Percentiles rank a stretch among this genome's conserved stretches.
Conservation (phyloP, 805 yeast species). For the Pichia membranifaciens region DNA sequence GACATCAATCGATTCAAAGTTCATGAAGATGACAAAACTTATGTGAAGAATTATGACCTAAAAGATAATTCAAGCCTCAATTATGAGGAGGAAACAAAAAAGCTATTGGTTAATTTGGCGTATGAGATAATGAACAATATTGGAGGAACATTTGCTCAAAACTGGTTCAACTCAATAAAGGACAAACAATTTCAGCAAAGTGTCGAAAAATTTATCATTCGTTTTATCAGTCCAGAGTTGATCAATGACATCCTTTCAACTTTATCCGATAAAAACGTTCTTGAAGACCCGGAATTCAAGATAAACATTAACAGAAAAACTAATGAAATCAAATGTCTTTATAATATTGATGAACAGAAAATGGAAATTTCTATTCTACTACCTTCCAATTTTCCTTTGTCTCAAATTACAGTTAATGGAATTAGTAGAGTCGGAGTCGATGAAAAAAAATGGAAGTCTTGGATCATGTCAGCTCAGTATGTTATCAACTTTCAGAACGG, state of each 20-base stretch:
- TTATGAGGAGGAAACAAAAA: conserved; percentile 30
- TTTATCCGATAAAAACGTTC: conserved; percentile 24
- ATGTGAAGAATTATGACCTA: conserved; percentile 24
- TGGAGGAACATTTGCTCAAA: conserved; percentile 56
- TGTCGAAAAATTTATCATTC: conserved; percentile 58
- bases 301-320: conserved; percentile 56
- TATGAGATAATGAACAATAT: conserved; percentile 44
- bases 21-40: conserved; percentile 20
- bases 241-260: conserved; percentile 47
- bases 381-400: conserved; percentile 75
- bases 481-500: conserved; percentile 72
- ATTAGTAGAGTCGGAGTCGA: conserved; percentile 79
- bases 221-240: conserved; percentile 58
- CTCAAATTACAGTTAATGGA: conserved; percentile 70
- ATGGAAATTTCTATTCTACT: conserved; percentile 72
- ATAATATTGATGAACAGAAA: conserved; percentile 79
- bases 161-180: conserved; percentile 68
- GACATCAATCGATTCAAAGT: conserved; percentile 29
- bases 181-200: conserved; percentile 56
- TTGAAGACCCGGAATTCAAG: conserved; percentile 41
- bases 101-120: conserved; percentile 44
- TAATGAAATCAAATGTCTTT: conserved; percentile 66
- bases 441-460: conserved; percentile 89
- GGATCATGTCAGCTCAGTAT: conserved; percentile 88
- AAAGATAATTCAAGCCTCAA: conserved; percentile 13